Evolutionary conservation across 805 yeast genomes (phyloP), one percentile per base, ranked within the genome.

Genomic region (Candida boidinii): DNA sequence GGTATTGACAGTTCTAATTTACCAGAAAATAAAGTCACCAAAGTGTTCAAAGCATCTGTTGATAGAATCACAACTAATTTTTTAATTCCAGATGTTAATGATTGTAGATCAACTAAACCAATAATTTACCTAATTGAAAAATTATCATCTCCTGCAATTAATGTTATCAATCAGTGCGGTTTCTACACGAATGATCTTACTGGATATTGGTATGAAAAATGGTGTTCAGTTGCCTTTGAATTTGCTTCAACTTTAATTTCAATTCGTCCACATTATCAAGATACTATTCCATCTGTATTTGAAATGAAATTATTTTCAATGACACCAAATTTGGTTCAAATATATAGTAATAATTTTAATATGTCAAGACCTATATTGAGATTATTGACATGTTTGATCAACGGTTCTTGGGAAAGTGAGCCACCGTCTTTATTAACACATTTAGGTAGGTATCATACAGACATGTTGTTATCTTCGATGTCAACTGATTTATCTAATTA

Each of bases 391-490:
- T 60, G 69, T 4, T 51, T 83, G 26, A 75, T 82, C 2, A 64
- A 62, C 27, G 76, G 76, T 0, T 56, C 49, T 3, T 75, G 83
- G 79, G 62, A 63, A 6, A 58, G 60, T 4, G 76, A 72, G 18
- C 71, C 78, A 22, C 94, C 95, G 4, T 86, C 95, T 1, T 58
- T 90, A 30, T 62, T 90, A 25, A 82, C 96, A 0, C 85, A 85
- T 50, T 58, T 90, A 34, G 92, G 94, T 4, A 62, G 69, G n/a
- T 62, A 66, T 14, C 68, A 73, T 42, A 70, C 95, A 0, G 68
- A 66, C 18, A 55, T 73, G 4, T 62, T 90, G 19, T 59, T 84
- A 8, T 62, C 66, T n/a, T 67, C 79, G 1, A 52, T 90, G 19
- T 68, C 76, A 0, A 42, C 65, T 0, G 87, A 84, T 43, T 60